Base-by-base conservation (phyloP, 305 asterid genomes). In the Andrographis paniculata region DNA sequence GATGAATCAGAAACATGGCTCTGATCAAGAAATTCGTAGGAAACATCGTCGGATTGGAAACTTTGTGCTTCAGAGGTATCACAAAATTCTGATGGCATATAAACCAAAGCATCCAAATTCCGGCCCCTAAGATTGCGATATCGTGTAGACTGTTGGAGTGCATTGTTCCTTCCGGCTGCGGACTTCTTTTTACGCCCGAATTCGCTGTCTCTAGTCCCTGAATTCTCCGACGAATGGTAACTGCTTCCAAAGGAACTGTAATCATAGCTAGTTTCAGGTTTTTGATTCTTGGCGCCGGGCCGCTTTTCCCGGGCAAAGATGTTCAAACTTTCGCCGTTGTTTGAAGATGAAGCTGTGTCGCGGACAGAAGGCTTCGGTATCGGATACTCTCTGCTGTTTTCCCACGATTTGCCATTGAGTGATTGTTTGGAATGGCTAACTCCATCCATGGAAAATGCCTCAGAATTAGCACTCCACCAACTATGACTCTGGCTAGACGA, bases 381-480 rank as follows among this genome's bases (percentile, higher is more conserved):
- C 30, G 8, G 30, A 24, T 24, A 24, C 60, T 23, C 53, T 38
- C 9, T 18, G 19, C 48, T 19, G 64, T 45, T 43, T 16, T 36
- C 48, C 23, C 20, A 16, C 17, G 67, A 22, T 36, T 30, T 38
- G 45, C 50, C 55, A 15, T 52, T 39, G 2, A 33, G 5, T 41
- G 48, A 44, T 30, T n/a, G 10, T 28, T 33, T 30, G 30, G 9
- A 6, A 15, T 28, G 52, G 44, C 22, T 55, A 13, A 42, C 53
- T 41, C 59, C 63, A 3, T 66, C 77, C 2, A n/a, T 13, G n/a
- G 33, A 52, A 1, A 45, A 59, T 20, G 17, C 14, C 12, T 63
- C 70, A 10, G 72, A 61, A 50, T 18, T 50, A 17, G 67, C 20
- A 47, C 64, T 61, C 55, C 57, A 63, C 69, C 69, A 64, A 40